These are phyloP conservation scores for Jamesozyma lodderae DNA, from an alignment of 805 yeast genomes.

Conservation along the genomic window DNA sequence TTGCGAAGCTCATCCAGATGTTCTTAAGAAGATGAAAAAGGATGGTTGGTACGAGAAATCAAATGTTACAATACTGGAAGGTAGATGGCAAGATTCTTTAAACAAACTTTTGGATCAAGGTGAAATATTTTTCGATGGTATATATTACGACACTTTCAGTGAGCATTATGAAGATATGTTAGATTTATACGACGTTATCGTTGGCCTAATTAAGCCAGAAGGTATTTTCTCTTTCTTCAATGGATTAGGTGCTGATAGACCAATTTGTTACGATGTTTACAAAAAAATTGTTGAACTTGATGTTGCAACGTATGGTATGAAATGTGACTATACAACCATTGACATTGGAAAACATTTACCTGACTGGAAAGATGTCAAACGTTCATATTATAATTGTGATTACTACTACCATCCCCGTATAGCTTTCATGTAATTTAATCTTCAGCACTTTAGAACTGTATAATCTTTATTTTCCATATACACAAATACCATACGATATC, in stretches of 20 bases:
- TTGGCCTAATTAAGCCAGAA: slow-evolving; percentile 70
- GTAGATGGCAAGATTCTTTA: slow-evolving; percentile 87
- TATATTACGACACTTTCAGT: slow-evolving; percentile 88
- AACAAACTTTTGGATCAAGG: slow-evolving; percentile 55
- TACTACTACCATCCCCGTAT: slow-evolving; percentile 29
- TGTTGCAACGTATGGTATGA: slow-evolving; percentile 67
- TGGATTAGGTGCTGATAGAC: slow-evolving; percentile 77
- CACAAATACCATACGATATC: too few relatives aligned
- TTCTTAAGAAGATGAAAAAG: slow-evolving; percentile 49
- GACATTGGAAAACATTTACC: slow-evolving; percentile 18
- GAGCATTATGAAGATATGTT: slow-evolving; percentile 88
- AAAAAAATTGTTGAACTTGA: slow-evolving; percentile 74
- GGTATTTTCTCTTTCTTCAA: slow-evolving; percentile 89
- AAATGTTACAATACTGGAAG: slow-evolving; percentile 67
- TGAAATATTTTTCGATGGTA: slow-evolving; percentile 70
- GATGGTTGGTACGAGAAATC: slow-evolving; percentile 80
- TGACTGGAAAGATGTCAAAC: slow-evolving; percentile 29
- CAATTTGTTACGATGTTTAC: slow-evolving; percentile 74
- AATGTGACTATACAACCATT: slow-evolving; percentile 40
- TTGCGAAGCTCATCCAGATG: slow-evolving; percentile 93
- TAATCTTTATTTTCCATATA: too few relatives aligned
- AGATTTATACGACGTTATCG: slow-evolving; percentile 70
- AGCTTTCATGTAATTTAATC: slow-evolving; percentile 9
- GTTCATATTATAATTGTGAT: slow-evolving; percentile 29
- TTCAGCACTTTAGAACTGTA: too few relatives aligned